Percentiles rank a stretch among this genome's conserved stretches.
Evolutionary conservation across 306 rosid species (phyloP).

Genomic region (Cicer pinnatifidum): DNA sequence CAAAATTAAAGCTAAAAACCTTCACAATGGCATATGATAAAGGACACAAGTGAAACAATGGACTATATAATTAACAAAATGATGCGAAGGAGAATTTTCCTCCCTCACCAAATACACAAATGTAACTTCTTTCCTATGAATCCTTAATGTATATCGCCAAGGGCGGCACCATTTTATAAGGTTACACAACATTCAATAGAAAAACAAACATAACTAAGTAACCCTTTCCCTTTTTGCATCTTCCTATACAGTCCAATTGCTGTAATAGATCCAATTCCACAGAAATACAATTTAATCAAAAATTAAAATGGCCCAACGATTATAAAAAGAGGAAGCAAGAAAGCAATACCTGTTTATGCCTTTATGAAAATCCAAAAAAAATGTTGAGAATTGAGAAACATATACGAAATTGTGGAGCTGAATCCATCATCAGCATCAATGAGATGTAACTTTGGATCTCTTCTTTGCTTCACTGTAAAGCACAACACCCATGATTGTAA

Average conservation of each 20-base stretch:
- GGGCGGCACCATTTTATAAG: slow-evolving; percentile 1
- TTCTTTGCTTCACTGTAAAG: slow-evolving; percentile 94
- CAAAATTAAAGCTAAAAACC: slow-evolving; percentile 10
- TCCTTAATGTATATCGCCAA: not conserved
- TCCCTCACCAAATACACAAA: slow-evolving; percentile 40
- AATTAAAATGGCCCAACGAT: slow-evolving; percentile 13
- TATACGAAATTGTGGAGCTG: slow-evolving; percentile 6
- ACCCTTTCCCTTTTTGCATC: slow-evolving; percentile 16
- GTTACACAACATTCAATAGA: slow-evolving; percentile 30
- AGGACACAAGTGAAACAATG: slow-evolving; percentile 29
- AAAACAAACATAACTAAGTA: slow-evolving; percentile 33
- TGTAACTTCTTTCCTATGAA: not conserved
- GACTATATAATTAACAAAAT: slow-evolving; percentile 39
- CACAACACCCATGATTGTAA: slow-evolving; percentile 86
- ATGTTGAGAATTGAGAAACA: not conserved
- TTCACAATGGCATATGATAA: not conserved
- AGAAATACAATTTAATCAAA: slow-evolving; percentile 42
- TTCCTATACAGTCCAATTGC: slow-evolving; percentile 47
- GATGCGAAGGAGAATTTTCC: slow-evolving; percentile 52
- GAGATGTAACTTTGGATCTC: slow-evolving; percentile 72
- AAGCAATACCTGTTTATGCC: slow-evolving; percentile 7
- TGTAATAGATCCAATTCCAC: slow-evolving; percentile 40
- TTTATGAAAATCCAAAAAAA: slow-evolving; percentile 22
- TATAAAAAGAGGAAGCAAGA: not conserved
- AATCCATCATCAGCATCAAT: slow-evolving; percentile 36